Evolutionary conservation across 495 filamentous ascomycete genomes (phyloP).

Genomic region (Aspergillus wentii): DNA sequence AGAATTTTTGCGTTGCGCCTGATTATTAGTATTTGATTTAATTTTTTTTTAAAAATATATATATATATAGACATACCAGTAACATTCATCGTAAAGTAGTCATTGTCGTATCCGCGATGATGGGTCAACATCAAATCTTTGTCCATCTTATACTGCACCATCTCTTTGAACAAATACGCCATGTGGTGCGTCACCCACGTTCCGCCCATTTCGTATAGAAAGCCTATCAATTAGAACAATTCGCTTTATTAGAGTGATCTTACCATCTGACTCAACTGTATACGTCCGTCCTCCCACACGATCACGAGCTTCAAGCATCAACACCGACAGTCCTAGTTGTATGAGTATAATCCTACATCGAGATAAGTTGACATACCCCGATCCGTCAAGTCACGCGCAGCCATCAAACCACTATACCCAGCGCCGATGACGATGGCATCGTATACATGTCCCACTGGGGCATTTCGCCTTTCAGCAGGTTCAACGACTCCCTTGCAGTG

Average conservation of each 20-base stretch:
- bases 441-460: conserved; percentile 3
- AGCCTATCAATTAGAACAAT: conserved; percentile 2
- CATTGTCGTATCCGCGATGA: conserved; percentile 4
- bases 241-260: background rate
- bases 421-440: conserved; percentile 21
- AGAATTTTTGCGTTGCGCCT: conserved; percentile 4
- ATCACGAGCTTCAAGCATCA: conserved; percentile 18
- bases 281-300: conserved; percentile 19
- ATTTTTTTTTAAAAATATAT: no score
- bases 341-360: conserved; percentile 1
- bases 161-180: conserved; percentile 11
- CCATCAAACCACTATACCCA: conserved; percentile 16
- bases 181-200: conserved; percentile 17
- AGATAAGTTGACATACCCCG: conserved; percentile 10
- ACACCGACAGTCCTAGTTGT: conserved; percentile 9
- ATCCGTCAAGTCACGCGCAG: conserved; percentile 15
- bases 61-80: conserved; percentile 1
- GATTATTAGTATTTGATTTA: no score
- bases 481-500: conserved; percentile 5
- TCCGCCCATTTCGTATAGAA: conserved; percentile 18
- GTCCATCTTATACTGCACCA: conserved; percentile 17
- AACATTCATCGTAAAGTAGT: conserved; percentile 13
- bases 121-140: conserved; percentile 4
- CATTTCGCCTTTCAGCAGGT: conserved; percentile 3
- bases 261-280: conserved; percentile 7